phyloP scores from a whole-genome alignment of 257 asterid species.

The Echites panduratus region DNA sequence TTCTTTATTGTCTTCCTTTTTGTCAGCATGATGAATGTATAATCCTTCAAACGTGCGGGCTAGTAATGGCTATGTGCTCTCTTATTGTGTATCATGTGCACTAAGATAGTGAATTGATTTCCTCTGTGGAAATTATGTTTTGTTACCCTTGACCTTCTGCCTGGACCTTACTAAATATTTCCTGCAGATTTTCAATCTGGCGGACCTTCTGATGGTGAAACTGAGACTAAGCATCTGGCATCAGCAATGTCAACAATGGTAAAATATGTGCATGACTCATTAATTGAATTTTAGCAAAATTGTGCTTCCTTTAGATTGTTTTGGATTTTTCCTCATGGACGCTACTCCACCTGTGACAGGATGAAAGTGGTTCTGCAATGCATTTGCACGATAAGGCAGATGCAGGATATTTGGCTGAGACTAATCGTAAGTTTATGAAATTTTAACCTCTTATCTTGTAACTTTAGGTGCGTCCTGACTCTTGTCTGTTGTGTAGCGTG shows the following conservation, averaged over 20 bases:
- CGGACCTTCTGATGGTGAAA: conserved; percentile 38
- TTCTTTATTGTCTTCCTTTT: neutral
- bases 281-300: neutral
- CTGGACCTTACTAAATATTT: neutral
- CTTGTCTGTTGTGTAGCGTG: neutral
- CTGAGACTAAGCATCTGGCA: conserved; percentile 36
- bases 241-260: conserved; percentile 28
- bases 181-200: conserved; percentile 42
- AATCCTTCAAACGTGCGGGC: no score
- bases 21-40: neutral
- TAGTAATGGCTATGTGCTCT: no score
- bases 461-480: neutral
- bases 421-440: conserved; percentile 44
- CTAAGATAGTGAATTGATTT: neutral
- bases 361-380: conserved; percentile 25
- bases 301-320: neutral
- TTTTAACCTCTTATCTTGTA: neutral
- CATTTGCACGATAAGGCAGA: conserved; percentile 30
- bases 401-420: conserved; percentile 35
- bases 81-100: neutral
- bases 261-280: neutral
- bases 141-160: neutral
- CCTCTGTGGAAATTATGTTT: neutral
- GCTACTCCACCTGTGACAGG: conserved; percentile 30
- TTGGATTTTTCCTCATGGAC: neutral